A percentile compares a stretch with the other conserved stretches of the same genome.
phyloP scores from a whole-genome alignment of 2,329 filamentous ascomycete genomes.

The Xylariomycetidae sp. region DNA sequence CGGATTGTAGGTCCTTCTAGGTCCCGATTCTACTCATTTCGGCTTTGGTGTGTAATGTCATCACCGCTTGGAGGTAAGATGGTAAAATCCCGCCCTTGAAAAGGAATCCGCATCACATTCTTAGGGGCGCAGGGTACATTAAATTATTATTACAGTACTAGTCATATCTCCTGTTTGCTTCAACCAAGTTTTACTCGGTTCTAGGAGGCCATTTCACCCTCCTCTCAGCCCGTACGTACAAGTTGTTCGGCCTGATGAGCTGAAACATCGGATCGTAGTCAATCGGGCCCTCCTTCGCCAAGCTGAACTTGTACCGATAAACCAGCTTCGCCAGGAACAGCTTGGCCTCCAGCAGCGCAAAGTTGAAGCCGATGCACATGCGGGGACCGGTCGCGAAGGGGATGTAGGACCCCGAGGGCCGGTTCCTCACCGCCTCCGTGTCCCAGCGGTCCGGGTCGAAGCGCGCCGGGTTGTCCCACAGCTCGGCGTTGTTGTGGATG shows the following conservation, averaged over 20 bases:
- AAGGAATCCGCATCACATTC: too few species aligned
- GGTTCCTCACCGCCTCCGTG: conserved; percentile 46
- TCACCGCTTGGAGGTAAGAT: too few species aligned
- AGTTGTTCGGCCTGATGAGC: conserved; percentile 50
- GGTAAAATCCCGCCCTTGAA: too few species aligned
- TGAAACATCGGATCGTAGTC: conserved; percentile 59
- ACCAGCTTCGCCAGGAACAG: conserved; percentile 54
- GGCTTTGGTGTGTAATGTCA: too few species aligned
- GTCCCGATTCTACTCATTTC: too few species aligned
- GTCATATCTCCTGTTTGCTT: too few species aligned
- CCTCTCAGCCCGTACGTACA: conserved; percentile 47
- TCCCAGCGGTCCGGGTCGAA: conserved; percentile 60
- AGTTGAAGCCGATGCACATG: conserved; percentile 61
- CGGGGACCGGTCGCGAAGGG: conserved; percentile 55
- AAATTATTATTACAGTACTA: too few species aligned
- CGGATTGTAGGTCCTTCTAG: too few species aligned
- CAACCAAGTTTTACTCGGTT: conserved; percentile 9
- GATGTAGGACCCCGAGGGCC: conserved; percentile 47
- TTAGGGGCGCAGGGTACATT: too few species aligned
- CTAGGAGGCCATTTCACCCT: conserved; percentile 43
- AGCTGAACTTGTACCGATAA: conserved; percentile 51
- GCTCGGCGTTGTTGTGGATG: conserved; percentile 47
- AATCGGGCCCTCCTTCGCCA: conserved; percentile 45
- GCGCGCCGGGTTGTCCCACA: conserved; percentile 53
- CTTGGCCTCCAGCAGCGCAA: conserved; percentile 58